Evolutionary conservation across 495 filamentous ascomycete genomes (phyloP), one percentile per base, ranked within the genome.

Genomic region (Pyrenopolyporus hunteri): DNA sequence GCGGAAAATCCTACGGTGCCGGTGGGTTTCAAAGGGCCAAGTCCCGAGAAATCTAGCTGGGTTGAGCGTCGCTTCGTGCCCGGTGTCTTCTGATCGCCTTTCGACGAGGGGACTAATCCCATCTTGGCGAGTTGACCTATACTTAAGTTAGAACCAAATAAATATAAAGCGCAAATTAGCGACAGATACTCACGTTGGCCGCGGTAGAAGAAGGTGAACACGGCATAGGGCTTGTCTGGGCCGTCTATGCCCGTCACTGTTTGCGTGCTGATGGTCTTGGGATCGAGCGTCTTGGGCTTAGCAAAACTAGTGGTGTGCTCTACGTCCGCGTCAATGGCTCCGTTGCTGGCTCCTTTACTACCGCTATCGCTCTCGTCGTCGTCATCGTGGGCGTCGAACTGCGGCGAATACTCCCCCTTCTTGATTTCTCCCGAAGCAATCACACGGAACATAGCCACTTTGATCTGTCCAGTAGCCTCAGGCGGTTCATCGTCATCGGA

Each of bases 281-380:
- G 94, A 76, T 99, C 95, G 22, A 99, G 82, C 13, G 92, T 87
- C 78, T 98, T 99, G 3, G 94, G 95, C 71, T 98, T 93, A 9
- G 95, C 95, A 74, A 99, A 99, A 69, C 94, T 98, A 19, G 94
- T 98, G 37, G 94, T 98, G 74, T 99, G 94, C 73, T 97, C 95
- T 35, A 97, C 83, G 67, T 97, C 90, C 4, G 80, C 81, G 42
- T 80, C 78, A 57, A 81, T 73, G 3, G 73, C 68, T 7, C 74
- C 75, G 16, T 72, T 73, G 11, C 59, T 72, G 6, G 68, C 76
- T 35, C 74, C 78, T 13, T 73, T 76, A 37, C 66, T 66, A 42
- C 74, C 76, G 1, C 74, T 73, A 17, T 81, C 82, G 40, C 76
- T 84, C 26, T 80, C 80, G 33, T 96, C 91, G 64, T 96, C 92